Percentiles rank a stretch among this genome's conserved stretches.
These are phyloP conservation scores for Tubosaeta brunneosetosa DNA, from an alignment of 768 basidiomycete species.

Conservation along the genomic window DNA sequence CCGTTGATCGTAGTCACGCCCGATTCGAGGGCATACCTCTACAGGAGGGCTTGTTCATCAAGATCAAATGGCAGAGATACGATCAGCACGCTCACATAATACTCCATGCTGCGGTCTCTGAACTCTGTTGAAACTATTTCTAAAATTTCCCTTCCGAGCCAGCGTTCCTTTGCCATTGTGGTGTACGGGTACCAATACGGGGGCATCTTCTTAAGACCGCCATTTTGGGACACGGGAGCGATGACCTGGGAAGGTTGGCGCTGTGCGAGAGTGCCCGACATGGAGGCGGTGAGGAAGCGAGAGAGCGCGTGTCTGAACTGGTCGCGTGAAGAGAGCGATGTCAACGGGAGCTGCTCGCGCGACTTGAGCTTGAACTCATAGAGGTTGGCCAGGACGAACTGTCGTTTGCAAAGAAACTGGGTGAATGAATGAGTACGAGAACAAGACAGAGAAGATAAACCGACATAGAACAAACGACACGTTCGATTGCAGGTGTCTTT, in stretches of 20 bases:
- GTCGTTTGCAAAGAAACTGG: constrained; percentile 22
- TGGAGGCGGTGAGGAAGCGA: constrained; percentile 48
- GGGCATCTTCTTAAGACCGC: constrained; percentile 69
- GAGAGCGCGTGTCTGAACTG: constrained; percentile 56
- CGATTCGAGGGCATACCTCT: constrained; percentile 76
- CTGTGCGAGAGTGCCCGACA: constrained; percentile 32
- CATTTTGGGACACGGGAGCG: constrained; percentile 11
- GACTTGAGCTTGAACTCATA: constrained; percentile 21
- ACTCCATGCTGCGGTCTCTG: constrained; percentile 89
- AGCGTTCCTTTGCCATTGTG: constrained; percentile 89
- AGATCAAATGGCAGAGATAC: not conserved
- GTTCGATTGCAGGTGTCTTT: constrained; percentile 19
- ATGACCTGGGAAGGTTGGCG: constrained; percentile 25
- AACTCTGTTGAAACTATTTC: constrained; percentile 95
- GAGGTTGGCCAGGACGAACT: constrained; percentile 31
- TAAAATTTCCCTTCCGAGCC: constrained; percentile 81
- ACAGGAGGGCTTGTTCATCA: not conserved
- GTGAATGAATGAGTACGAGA: too few relatives aligned
- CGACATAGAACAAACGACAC: constrained; percentile 22
- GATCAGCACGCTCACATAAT: constrained; percentile 66
- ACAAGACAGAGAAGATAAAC: not conserved
- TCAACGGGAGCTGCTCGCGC: constrained; percentile 36
- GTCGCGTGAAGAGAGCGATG: constrained; percentile 45
- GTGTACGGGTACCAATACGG: constrained; percentile 94
- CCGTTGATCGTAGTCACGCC: constrained; percentile 97